phyloP scores from a whole-genome alignment of 805 yeast genomes.

The Yarrowia sp. region DNA sequence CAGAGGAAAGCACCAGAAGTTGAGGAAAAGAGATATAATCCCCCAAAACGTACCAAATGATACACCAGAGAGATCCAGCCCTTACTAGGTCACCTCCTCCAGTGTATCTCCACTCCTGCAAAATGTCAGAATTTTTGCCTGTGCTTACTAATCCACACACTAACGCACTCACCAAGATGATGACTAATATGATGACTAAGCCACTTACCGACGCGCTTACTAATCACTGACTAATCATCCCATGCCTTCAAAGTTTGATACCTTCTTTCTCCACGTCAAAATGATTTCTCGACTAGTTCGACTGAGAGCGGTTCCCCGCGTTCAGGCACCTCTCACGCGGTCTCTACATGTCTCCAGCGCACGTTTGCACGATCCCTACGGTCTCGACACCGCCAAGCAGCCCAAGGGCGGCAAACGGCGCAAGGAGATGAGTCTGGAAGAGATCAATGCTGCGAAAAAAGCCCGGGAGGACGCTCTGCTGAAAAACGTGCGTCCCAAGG shows the following conservation, averaged over 20 bases:
- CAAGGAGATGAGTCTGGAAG: slow-evolving; percentile 11
- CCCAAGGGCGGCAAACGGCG: slow-evolving; percentile 26
- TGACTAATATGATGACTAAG: too few species aligned
- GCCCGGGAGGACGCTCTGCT: slow-evolving; percentile 25
- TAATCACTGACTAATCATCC: neutral
- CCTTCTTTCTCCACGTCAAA: neutral
- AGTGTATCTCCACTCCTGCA: too few species aligned
- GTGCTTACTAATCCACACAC: too few species aligned
- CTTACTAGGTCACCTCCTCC: too few species aligned
- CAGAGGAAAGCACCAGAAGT: too few species aligned
- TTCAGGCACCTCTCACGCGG: neutral
- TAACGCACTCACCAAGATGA: too few species aligned
- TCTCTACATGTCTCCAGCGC: neutral
- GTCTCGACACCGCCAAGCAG: slow-evolving; percentile 25
- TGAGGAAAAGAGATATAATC: too few species aligned
- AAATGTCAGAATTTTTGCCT: too few species aligned
- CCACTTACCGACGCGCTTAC: too few species aligned
- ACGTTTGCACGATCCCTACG: slow-evolving; percentile 23
- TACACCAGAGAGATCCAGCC: too few species aligned
- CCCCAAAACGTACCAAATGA: too few species aligned
- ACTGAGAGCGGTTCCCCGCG: neutral
- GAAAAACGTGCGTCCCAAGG: slow-evolving; percentile 33
- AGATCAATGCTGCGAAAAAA: slow-evolving; percentile 5
- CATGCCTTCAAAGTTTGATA: neutral
- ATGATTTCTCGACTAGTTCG: slow-evolving; percentile 22